Evolutionary conservation across 2,329 filamentous ascomycete species (phyloP), one percentile per base, ranked within the genome.

Genomic region (Trichothecium sympodiale): DNA sequence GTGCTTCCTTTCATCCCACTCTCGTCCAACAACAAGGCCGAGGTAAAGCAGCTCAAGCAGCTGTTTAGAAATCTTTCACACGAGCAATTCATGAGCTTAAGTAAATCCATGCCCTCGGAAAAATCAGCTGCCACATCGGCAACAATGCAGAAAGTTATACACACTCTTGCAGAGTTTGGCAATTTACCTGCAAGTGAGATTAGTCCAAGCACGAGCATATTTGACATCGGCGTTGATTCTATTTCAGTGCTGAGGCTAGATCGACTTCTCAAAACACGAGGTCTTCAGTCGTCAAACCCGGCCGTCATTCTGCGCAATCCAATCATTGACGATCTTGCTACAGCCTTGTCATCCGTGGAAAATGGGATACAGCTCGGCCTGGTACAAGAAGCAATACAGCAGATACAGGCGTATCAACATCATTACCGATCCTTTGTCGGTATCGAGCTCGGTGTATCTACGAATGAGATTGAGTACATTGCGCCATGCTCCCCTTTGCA

Each of bases 21-120:
- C 0, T 93, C 85, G 2, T 64, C 83, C 6, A 95, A 94, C 54
- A 94, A 94, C 57, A 95, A 95, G 52, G 80, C 82, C 0, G 87
- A 95, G 47, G 67, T 69, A 6, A 89, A 82, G 48, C 64, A 67
- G 26, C 59, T 95, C 3, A 79, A 72, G 38, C 56, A 59, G 1
- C 57, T 93, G 2, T 94, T 89, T 48, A 57, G 70, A 8, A 59
- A 62, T 0, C 52, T 89, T 3, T 67, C 71, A 0, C 58, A 71
- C 0, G 72, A 76, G 25, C 63, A 78, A 8, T 59, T 93, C 15
- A 75, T 84, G 42, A 18, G 16, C 31, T 14, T 10, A 15, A 33
- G 9, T 9, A 14, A 8, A 8, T 33, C 31, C 6, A 14, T n/a
- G 8, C 8, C 18, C 2, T 48, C 56, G 20, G 42, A 56, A 37